Percentiles rank a stretch among this genome's conserved stretches.
Conservation (phyloP, 371 early-diverging fungal species). For the Dinochytrium kinnereticum region DNA sequence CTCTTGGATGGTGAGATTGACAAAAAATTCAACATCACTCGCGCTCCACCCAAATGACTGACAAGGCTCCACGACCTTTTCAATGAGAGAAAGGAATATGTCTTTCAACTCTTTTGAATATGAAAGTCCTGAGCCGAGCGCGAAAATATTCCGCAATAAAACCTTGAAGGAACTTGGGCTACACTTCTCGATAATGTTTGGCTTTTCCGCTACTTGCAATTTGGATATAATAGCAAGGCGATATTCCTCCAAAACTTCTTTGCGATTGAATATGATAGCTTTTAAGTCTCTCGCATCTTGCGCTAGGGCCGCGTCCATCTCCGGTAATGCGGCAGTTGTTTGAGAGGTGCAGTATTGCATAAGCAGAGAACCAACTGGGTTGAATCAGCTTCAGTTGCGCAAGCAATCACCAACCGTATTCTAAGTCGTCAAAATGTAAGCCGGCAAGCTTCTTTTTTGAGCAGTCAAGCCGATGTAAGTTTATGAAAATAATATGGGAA, state of each 20-base stretch:
- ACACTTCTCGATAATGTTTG: slow-evolving; percentile 42
- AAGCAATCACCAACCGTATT: slow-evolving; percentile 47
- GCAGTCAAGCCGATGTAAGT: slow-evolving; percentile 64
- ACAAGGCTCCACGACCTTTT: slow-evolving; percentile 60
- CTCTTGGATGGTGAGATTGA: not conserved
- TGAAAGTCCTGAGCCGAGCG: slow-evolving; percentile 55
- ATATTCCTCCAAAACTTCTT: slow-evolving; percentile 48
- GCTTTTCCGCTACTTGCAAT: not conserved
- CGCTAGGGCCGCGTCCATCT: slow-evolving; percentile 50
- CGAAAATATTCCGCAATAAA: slow-evolving; percentile 53
- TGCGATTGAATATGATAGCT: slow-evolving; percentile 47
- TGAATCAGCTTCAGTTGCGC: too few species aligned
- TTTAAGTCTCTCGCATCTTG: slow-evolving; percentile 51
- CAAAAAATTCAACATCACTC: slow-evolving; percentile 38
- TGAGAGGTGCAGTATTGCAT: slow-evolving; percentile 40
- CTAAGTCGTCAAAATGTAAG: slow-evolving; percentile 59
- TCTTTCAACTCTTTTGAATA: slow-evolving; percentile 62
- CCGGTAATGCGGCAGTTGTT: slow-evolving; percentile 43
- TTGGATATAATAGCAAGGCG: slow-evolving; percentile 16
- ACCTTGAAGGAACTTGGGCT: slow-evolving; percentile 44
- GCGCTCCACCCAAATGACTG: slow-evolving; percentile 31
- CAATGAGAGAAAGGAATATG: slow-evolving; percentile 56
- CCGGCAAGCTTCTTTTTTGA: slow-evolving; percentile 60
- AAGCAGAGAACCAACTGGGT: slow-evolving; percentile 47
- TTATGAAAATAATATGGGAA: slow-evolving; percentile 64